phyloP scores from a whole-genome alignment of 306 rosid genomes.

The Prunus davidiana region DNA sequence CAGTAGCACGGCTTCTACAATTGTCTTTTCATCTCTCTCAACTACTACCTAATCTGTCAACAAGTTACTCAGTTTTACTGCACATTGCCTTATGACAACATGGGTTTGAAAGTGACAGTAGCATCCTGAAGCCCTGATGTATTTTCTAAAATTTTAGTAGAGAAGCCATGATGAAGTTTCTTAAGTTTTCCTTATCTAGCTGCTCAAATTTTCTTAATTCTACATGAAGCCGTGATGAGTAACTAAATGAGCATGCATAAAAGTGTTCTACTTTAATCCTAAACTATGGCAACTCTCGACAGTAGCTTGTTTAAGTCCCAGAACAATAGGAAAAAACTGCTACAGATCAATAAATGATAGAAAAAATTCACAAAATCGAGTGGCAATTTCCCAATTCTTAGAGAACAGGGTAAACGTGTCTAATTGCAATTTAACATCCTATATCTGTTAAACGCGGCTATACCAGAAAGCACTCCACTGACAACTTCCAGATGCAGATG shows the following conservation, averaged over 20 bases:
- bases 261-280: neutral
- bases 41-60: neutral
- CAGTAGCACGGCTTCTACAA: neutral
- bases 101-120: neutral
- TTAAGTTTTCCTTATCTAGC: too few species aligned
- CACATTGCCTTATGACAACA: neutral
- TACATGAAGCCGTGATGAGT: neutral
- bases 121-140: neutral
- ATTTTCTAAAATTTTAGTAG: too few species aligned
- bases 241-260: neutral
- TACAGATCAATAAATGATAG: neutral
- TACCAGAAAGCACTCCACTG: neutral
- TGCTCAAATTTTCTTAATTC: too few species aligned
- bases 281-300: neutral
- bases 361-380: neutral
- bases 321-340: neutral
- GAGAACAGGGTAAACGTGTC: neutral
- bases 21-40: neutral
- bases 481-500: neutral
- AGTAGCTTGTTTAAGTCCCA: neutral
- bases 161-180: too few species aligned
- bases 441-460: neutral
- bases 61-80: neutral
- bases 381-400: neutral
- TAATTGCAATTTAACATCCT: neutral